Percentiles rank a stretch among this genome's conserved stretches.
phyloP scores from a whole-genome alignment of 208 protist genomes.

The Leishmania lainsoni region DNA sequence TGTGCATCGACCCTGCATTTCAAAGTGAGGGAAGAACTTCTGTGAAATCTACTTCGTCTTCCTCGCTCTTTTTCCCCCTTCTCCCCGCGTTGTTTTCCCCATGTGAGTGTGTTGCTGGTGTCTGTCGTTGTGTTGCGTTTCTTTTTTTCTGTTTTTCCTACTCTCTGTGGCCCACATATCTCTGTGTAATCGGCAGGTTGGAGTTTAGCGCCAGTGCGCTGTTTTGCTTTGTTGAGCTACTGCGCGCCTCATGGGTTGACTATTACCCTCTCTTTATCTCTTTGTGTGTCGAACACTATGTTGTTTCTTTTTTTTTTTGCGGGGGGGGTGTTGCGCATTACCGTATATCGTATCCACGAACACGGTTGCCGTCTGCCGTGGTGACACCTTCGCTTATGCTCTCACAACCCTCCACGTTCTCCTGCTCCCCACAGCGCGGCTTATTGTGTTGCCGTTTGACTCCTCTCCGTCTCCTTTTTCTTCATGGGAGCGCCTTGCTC shows the following conservation, averaged over 20 bases:
- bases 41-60: neutral
- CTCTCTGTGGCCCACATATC: neutral
- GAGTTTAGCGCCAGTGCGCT: neutral
- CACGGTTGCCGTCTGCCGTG: neutral
- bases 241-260: neutral
- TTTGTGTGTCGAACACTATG: neutral
- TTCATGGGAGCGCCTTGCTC: neutral
- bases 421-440: neutral
- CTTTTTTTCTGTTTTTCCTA: neutral
- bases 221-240: neutral
- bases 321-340: too few species aligned
- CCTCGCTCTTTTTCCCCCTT: neutral
- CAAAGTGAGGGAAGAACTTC: neutral
- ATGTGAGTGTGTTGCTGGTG: neutral
- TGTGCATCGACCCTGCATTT: neutral
- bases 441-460: neutral
- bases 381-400: neutral
- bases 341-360: neutral
- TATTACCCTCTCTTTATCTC: neutral
- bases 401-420: neutral
- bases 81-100: neutral
- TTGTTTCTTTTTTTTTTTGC: neutral
- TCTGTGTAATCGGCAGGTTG: neutral
- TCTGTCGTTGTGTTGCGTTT: neutral
- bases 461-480: too few species aligned